Conservation (phyloP, 2,329 filamentous ascomycete genomes). For the Trichophyton verrucosum region DNA sequence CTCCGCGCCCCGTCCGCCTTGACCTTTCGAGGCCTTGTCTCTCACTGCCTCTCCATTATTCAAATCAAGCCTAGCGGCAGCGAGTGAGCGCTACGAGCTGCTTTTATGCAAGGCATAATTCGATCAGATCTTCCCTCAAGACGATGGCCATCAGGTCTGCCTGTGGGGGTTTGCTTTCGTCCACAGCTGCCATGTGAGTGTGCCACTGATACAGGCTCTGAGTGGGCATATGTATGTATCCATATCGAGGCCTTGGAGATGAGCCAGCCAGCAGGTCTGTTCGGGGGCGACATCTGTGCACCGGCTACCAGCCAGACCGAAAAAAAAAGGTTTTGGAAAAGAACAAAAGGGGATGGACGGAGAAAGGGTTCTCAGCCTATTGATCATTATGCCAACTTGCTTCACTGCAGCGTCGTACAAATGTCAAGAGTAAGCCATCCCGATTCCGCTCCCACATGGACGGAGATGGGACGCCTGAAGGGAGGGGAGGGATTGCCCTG, state of each 20-base stretch:
- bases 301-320: not conserved
- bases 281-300: not conserved
- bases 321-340: no score
- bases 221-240: not conserved
- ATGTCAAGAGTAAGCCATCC: not conserved
- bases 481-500: not conserved
- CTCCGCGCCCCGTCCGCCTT: not conserved
- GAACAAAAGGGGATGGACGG: no score
- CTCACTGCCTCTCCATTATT: not conserved
- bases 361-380: not conserved
- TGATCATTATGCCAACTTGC: not conserved
- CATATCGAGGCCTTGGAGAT: not conserved
- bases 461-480: not conserved
- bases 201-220: not conserved
- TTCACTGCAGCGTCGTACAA: not conserved
- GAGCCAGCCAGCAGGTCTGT: not conserved
- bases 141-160: not conserved
- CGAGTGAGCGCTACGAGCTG: not conserved
- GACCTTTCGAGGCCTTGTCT: not conserved
- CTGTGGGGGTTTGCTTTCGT: not conserved
- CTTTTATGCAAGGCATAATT: slow-evolving; percentile 3
- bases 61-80: not conserved
- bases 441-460: slow-evolving; percentile 1
- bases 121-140: not conserved
- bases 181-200: not conserved